Evolutionary conservation across 257 asterid genomes (phyloP).

Genomic region (Lithospermum erythrorhizon): DNA sequence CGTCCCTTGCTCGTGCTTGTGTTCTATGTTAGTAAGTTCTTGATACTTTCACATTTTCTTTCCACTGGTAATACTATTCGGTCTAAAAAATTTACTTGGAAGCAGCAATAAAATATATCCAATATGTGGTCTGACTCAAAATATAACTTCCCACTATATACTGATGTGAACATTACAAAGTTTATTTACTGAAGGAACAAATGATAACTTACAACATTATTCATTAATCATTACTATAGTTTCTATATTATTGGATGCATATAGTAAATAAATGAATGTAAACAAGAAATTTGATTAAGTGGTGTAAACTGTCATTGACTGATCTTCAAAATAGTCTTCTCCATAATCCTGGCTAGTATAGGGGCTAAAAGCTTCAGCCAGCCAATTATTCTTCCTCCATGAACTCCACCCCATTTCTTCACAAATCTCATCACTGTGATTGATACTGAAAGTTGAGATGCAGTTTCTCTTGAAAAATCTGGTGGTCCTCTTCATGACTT

Average conservation of each 20-base stretch:
- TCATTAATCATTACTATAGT: too few species aligned
- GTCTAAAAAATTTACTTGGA: too few species aligned
- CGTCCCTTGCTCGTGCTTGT: too few species aligned
- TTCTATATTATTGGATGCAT: not conserved
- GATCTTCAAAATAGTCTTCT: conserved; percentile 8
- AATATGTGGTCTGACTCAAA: too few species aligned
- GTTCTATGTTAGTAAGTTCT: too few species aligned
- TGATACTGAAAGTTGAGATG: conserved; percentile 83
- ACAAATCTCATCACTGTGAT: conserved; percentile 77
- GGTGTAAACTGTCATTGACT: not conserved
- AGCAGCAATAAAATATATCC: too few species aligned
- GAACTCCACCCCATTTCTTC: conserved; percentile 88
- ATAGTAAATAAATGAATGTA: not conserved
- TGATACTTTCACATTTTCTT: too few species aligned
- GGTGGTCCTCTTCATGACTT: conserved; percentile 63
- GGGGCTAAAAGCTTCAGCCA: conserved; percentile 78
- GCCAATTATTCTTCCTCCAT: conserved; percentile 72
- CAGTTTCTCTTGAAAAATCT: conserved; percentile 79
- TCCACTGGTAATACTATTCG: too few species aligned
- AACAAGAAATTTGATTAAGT: not conserved
- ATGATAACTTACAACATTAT: too few species aligned
- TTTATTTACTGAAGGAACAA: too few species aligned
- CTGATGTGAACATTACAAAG: not conserved
- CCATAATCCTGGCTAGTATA: conserved; percentile 72
- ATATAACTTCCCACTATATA: too few species aligned